Base-by-base conservation (phyloP, 768 basidiomycete species). In the Agrocybe chaxingu region DNA sequence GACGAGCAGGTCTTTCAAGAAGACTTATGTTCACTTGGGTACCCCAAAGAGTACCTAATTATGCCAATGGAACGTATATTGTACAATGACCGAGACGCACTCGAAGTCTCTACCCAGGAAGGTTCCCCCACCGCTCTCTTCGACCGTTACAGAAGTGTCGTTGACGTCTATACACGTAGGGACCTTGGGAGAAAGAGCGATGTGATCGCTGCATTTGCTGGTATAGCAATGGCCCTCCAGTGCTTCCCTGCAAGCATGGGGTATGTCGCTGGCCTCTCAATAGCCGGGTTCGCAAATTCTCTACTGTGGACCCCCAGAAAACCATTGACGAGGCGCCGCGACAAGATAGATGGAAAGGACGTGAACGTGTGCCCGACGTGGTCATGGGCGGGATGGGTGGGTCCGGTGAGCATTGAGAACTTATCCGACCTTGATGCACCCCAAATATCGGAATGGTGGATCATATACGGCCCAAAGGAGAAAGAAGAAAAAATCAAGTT, bases 161-260 rank as follows among this genome's bases (percentile, higher is more conserved):
- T 45, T 8, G 30, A 32, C 7, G 30, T 45, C 1, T 45, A 45
- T 13, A 45, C 44, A 32, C 30, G 9, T 11, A 24, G 30, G 12
- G 44, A 45, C 30, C 34, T 45, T 33, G 44, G 44, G 10, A 32
- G 34, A 12, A 18, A 31, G 36, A 34, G 9, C 19, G 45, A 46
- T n/a, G 18, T 34, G 1, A 18, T 46, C 10, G 24, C 31, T 1
- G 45, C 32, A 9, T 46, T 46, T 19, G 7, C 24, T 32, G 45
- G 45, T 5, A 46, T 46, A 11, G n/a, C n/a, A n/a, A n/a, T n/a
- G n/a, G n/a, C n/a, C n/a, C 36, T 46, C 16, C 45, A 35, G 32
- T 33, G 45, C 19, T 31, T 34, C 10, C 45, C 45, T 12, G 45
- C 32, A n/a, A 46, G 45, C 32, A 46, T 46, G 45, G 45, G 45